Evolutionary conservation across 2,329 filamentous ascomycete species (phyloP).

Genomic region (Fusarium ambrosium): DNA sequence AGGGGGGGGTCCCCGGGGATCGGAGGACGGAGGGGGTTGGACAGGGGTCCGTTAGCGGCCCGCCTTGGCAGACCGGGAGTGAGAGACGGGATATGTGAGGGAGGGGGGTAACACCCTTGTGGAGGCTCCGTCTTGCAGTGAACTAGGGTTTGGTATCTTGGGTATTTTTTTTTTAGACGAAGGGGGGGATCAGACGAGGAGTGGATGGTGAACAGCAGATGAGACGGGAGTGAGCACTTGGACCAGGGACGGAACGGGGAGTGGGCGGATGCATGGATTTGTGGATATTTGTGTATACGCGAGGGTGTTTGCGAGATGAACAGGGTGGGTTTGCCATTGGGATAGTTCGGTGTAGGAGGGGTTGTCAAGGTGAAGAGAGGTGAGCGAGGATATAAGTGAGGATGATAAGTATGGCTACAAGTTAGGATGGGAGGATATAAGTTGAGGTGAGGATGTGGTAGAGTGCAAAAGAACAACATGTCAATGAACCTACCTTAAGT

Average conservation of each 20-base stretch:
- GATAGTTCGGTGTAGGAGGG: background rate
- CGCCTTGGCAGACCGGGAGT: slow-evolving; percentile 5
- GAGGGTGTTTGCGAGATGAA: slow-evolving; percentile 1
- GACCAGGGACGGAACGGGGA: slow-evolving; percentile 3
- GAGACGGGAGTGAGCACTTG: slow-evolving; percentile 10
- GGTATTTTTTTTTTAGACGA: background rate
- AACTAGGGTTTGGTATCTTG: background rate
- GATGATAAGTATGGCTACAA: background rate
- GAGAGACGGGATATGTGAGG: slow-evolving; percentile 4
- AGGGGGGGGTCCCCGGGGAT: background rate
- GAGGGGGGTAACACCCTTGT: background rate
- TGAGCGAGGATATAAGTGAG: background rate
- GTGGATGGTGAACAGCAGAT: slow-evolving; percentile 32
- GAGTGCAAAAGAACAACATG: background rate
- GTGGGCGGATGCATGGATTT: slow-evolving; percentile 6
- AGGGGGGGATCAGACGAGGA: slow-evolving; percentile 21
- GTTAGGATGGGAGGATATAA: background rate
- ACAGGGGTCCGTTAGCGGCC: slow-evolving; percentile 8
- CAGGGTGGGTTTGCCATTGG: background rate
- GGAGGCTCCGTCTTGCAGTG: background rate
- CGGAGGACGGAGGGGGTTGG: background rate
- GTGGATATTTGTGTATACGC: slow-evolving; percentile 7
- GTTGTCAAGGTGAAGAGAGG: slow-evolving; percentile 1
- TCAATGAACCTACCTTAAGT: background rate
- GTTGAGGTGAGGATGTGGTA: background rate